Evolutionary conservation across 441 rosid genomes (phyloP).

Genomic region (Theobroma grandiflorum): DNA sequence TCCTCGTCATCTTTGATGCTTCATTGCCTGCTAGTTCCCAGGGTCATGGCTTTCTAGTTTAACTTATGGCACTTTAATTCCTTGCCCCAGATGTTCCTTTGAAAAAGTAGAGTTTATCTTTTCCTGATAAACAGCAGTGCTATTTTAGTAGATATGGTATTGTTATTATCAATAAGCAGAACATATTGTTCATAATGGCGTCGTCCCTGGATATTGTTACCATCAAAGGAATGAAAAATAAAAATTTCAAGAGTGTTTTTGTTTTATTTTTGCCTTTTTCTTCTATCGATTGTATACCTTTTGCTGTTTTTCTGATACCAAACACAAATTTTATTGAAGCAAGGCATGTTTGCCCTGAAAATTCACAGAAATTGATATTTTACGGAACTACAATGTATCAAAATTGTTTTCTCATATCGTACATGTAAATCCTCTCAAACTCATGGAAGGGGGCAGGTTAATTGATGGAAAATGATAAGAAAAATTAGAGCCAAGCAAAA

Average conservation of each 20-base stretch:
- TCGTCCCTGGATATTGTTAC: no score
- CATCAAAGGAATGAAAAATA: no score
- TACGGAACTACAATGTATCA: not conserved
- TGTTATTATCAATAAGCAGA: no score
- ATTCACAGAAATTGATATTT: not conserved
- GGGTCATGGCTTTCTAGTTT: not conserved
- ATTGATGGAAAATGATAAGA: not conserved
- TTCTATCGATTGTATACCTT: no score
- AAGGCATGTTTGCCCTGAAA: not conserved
- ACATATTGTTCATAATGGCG: no score
- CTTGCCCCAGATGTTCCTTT: not conserved
- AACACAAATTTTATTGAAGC: not conserved
- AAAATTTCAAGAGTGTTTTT: no score
- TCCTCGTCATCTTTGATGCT: not conserved
- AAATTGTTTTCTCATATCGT: not conserved
- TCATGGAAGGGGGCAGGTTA: not conserved
- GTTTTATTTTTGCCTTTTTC: no score
- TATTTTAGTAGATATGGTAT: no score
- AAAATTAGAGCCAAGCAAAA: not conserved
- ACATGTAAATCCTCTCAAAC: slow-evolving; percentile 13
- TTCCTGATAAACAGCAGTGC: not conserved
- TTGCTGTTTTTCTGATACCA: not conserved
- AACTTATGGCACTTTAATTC: not conserved
- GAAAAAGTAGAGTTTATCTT: not conserved
- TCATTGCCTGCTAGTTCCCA: not conserved